Evolutionary conservation across 768 basidiomycete genomes (phyloP), one percentile per base, ranked within the genome.

Genomic region (Rhodotorula graminis): DNA sequence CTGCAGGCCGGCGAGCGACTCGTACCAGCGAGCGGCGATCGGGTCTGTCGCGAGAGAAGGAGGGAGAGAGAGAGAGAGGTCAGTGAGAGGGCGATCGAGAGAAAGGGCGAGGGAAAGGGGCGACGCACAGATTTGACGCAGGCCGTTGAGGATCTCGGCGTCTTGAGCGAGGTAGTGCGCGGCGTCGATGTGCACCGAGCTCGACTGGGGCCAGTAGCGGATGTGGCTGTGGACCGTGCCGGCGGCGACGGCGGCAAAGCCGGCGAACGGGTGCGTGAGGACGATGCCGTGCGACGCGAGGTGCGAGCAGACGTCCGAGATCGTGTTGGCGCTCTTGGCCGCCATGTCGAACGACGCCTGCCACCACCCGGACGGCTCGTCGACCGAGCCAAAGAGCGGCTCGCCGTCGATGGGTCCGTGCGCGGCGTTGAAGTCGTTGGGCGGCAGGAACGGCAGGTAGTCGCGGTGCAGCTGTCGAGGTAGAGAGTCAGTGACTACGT

Each of bases 361-460:
- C 74, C 74, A 76, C 74, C 74, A 76, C 23, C 47, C 65, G 0
- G 44, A 5, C 3, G 71, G 74, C 5, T 55, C 62, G 0, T 52
- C 31, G 31, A 44, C 1, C 19, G 67, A 55, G 8, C 69, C 71
- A 44, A 44, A 72, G 5, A 76, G 52, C 40, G 74, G 74, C 46
- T 76, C 74, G 33, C 74, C 74, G 33, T 76, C 74, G 57, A 76
- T 64, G 3, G 74, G 74, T 3, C 74, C 74, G 25, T 67, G 40
- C 9, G 57, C 42, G 5, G 74, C 74, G 63, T 64, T 67, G 69
- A 76, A 76, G 53, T 72, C 69, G 25, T 42, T 44, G 11, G 71
- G 68, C 19, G 74, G 74, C 33, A 76, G 69, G 62, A 76, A 76
- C 6, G 74, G 74, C 14, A 76, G 65, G 65, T 76, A 76, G 55